Percentiles rank a stretch among this genome's conserved stretches.
Evolutionary conservation across 2,329 filamentous ascomycete species (phyloP).

Genomic region (Penicillium sp.): DNA sequence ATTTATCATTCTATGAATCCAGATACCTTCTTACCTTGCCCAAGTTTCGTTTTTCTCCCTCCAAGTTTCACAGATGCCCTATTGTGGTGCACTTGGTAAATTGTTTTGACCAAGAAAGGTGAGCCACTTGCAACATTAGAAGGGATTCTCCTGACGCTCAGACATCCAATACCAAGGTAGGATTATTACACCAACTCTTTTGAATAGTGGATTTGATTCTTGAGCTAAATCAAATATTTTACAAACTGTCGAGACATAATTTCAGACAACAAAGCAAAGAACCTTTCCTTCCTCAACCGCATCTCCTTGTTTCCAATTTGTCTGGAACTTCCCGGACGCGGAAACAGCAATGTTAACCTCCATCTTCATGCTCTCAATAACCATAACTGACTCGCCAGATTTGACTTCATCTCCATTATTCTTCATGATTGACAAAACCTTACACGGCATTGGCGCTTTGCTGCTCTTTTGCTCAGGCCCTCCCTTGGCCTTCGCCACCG

Average conservation of each 20-base stretch:
- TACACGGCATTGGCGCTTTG: conserved; percentile 40
- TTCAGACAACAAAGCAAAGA: conserved; percentile 24
- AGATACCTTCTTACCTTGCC: too few relatives aligned
- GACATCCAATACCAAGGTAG: too few relatives aligned
- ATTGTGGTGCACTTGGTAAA: too few relatives aligned
- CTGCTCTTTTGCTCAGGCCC: conserved; percentile 16
- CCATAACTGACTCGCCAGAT: conserved; percentile 34
- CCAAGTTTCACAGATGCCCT: too few relatives aligned
- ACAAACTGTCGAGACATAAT: too few relatives aligned
- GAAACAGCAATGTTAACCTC: conserved; percentile 35
- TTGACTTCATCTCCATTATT: conserved; percentile 32
- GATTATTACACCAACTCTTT: too few relatives aligned
- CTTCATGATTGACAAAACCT: conserved; percentile 34
- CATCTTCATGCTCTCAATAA: conserved; percentile 49
- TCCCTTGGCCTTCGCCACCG: conserved; percentile 7
- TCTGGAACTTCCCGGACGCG: conserved; percentile 29
- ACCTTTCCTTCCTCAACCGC: conserved; percentile 36
- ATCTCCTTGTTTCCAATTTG: conserved; percentile 29
- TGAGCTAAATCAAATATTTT: too few relatives aligned
- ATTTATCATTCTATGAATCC: not conserved
- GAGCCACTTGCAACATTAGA: too few relatives aligned
- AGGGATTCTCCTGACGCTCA: too few relatives aligned
- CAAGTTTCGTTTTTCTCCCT: too few relatives aligned
- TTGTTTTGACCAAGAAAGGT: too few relatives aligned
- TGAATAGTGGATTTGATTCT: too few relatives aligned